phyloP scores from a whole-genome alignment of 306 rosid species.

The Senna siamea region DNA sequence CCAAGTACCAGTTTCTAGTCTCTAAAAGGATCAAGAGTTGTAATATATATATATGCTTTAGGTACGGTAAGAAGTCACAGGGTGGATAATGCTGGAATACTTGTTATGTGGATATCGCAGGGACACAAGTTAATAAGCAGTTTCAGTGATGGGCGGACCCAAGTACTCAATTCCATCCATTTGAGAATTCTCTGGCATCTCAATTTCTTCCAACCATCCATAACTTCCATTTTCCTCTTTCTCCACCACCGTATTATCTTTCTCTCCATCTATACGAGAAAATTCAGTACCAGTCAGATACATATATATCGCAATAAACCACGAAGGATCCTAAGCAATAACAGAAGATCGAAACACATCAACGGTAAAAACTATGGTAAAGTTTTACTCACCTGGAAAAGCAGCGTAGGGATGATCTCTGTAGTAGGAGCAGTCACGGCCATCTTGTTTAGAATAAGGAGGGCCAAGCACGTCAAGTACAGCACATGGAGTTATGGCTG shows the following conservation, averaged over 20 bases:
- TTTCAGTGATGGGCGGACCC: constrained; percentile 60
- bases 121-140: not conserved
- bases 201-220: constrained; percentile 76
- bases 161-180: constrained; percentile 64
- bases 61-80: too few species aligned
- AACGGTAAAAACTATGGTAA: not conserved
- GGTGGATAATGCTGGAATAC: too few species aligned
- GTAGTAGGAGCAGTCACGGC: constrained; percentile 67
- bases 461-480: constrained; percentile 81
- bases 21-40: too few species aligned
- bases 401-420: constrained; percentile 54
- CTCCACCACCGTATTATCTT: not conserved
- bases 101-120: too few species aligned
- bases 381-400: constrained; percentile 21
- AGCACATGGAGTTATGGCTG: constrained; percentile 72
- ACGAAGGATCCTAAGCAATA: too few species aligned
- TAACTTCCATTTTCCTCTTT: constrained; percentile 40
- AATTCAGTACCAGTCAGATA: not conserved
- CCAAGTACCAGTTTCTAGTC: not conserved
- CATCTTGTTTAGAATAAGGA: constrained; percentile 67
- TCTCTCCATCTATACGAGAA: constrained; percentile 41
- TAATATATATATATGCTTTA: too few species aligned
- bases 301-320: too few species aligned
- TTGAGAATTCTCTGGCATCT: constrained; percentile 56
- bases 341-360: too few species aligned